A percentile compares a stretch with the other conserved stretches of the same genome.
Evolutionary conservation across 352 stramenopile species (phyloP).

Genomic region (Phytophthora ohioensis): DNA sequence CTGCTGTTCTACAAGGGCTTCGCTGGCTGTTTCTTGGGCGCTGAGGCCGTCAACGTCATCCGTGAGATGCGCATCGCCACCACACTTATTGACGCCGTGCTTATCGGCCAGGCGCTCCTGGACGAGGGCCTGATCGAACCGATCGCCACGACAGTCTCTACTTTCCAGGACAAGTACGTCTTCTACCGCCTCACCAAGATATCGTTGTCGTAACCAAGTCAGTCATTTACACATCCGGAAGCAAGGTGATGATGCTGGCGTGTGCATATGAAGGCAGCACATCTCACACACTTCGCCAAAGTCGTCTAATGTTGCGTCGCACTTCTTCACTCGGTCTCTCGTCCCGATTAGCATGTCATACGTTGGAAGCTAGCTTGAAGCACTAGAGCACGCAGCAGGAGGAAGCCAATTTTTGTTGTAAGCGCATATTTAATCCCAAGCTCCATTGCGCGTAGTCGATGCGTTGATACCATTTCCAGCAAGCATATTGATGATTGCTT

Average conservation of each 20-base stretch:
- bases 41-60: constrained; percentile 86
- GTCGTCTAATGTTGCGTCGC: constrained; percentile 1
- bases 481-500: no score
- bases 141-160: constrained; percentile 71
- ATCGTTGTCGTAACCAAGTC: constrained; percentile 42
- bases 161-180: constrained; percentile 90
- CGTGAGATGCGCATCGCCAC: constrained; percentile 76
- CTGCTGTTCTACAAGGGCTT: constrained; percentile 90
- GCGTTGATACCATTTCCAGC: background rate
- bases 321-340: background rate
- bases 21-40: constrained; percentile 82
- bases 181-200: constrained; percentile 83
- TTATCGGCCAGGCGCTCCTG: constrained; percentile 82
- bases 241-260: constrained; percentile 20
- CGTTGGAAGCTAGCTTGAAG: constrained; percentile 14
- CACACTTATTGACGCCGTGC: constrained; percentile 79
- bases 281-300: constrained; percentile 7
- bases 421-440: constrained; percentile 60
- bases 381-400: constrained; percentile 11
- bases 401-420: constrained; percentile 43
- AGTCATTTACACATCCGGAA: constrained; percentile 13
- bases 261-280: constrained; percentile 35
- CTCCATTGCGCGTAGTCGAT: constrained; percentile 31
- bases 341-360: background rate
- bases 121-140: constrained; percentile 85